Base-by-base conservation (phyloP, 2,329 filamentous ascomycete genomes). In the Cladophialophora immunda region DNA sequence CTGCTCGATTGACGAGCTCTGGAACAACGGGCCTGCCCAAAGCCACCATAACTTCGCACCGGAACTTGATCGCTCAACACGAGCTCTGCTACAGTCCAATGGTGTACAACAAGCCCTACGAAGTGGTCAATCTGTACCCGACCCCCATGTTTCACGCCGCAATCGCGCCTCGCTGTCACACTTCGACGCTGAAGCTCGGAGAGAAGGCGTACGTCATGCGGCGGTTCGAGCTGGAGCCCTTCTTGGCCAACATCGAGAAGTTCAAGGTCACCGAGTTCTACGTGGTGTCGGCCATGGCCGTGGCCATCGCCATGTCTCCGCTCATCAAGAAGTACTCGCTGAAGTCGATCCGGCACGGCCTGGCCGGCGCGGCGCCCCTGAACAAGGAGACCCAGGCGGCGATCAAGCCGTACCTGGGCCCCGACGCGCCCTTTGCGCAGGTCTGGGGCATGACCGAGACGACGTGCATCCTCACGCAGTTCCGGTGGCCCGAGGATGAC, bases 1-100 rank as follows among this genome's bases (percentile, higher is more conserved):
- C 79, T 25, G 83, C 74, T 69, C 79, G 79, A 69, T 76, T 80
- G 5, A 87, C 87, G 68, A 87, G 82, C 68, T 86, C 83, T 58
- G 87, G 87, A 0, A 89, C 87, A 0, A 89, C 86, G 0, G 86
- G 86, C 0, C 75, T 88, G 1, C 87, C 87, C 0, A 90, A 89
- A 72, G 86, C 85, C 0, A 83, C 85, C 13, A 81, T 82, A 68
- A 80, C 89, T 50, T 84, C 85, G 0, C 88, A 90, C 72, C 77
- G 79, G 22, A 68, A 68, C 32, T 45, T 70, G 15, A 80, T 86
- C 32, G 84, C 86, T 0, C 82, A 87, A 71, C 83, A 86, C 73
- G 53, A 62, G 34, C 52, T 62, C 17, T 47, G 19, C 27, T 62
- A 62, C 36, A 30, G 41, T 13, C 9, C 52, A 2, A 62, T 7